A percentile compares a stretch with the other conserved stretches of the same genome.
Evolutionary conservation across 768 basidiomycete species (phyloP).

Genomic region (Tubosaeta sp.): DNA sequence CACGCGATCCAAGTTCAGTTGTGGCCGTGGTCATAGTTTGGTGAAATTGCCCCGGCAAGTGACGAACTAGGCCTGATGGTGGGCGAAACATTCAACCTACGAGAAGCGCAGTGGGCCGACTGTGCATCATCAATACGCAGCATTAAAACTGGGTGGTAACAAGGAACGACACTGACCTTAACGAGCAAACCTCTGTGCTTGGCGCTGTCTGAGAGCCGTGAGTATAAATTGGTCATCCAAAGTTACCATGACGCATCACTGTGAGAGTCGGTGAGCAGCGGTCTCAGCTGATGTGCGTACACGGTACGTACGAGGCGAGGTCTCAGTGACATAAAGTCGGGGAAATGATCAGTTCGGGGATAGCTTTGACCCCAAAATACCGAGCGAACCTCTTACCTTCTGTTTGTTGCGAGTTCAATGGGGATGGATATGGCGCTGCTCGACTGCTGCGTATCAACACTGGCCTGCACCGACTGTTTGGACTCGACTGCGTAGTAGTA

Average conservation of each 20-base stretch:
- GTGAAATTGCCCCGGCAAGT: conserved; percentile 17
- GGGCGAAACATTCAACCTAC: conserved; percentile 23
- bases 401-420: neutral
- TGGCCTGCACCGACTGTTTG: neutral
- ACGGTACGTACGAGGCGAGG: conserved; percentile 15
- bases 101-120: neutral
- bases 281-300: too few relatives aligned
- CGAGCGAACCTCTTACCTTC: neutral
- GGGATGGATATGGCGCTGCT: neutral
- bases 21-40: conserved; percentile 29
- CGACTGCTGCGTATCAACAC: neutral
- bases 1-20: conserved; percentile 28
- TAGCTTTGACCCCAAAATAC: conserved; percentile 9
- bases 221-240: conserved; percentile 14
- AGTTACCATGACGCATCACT: neutral
- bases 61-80: conserved; percentile 18
- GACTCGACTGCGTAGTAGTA: neutral
- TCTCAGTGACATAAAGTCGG: conserved; percentile 3
- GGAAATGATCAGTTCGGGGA: neutral
- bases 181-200: neutral
- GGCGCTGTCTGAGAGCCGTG: neutral
- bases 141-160: conserved; percentile 7
- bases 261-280: neutral
- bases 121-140: conserved; percentile 22
- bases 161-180: conserved; percentile 12